A percentile compares a stretch with the other conserved stretches of the same genome.
Evolutionary conservation across 2,329 filamentous ascomycete genomes (phyloP).

Genomic region (Paecilomyces sp.): DNA sequence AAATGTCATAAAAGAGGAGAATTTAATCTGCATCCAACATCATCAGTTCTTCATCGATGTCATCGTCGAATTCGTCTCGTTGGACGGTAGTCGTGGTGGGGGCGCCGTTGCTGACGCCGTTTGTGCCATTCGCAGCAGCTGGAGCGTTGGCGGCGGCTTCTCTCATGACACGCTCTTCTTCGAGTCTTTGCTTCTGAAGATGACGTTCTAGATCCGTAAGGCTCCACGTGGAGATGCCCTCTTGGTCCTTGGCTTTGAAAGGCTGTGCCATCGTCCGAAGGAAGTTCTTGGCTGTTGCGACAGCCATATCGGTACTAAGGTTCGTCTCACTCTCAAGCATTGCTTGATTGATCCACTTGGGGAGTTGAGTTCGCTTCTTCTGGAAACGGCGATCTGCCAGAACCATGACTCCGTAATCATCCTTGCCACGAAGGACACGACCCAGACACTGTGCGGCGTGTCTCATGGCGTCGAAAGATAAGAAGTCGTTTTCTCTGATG

Average conservation of each 20-base stretch:
- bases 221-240: slow-evolving; percentile 91
- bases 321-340: slow-evolving; percentile 80
- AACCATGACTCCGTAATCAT: slow-evolving; percentile 99
- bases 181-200: slow-evolving; percentile 60
- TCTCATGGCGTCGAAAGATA: slow-evolving; percentile 99
- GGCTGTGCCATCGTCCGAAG: slow-evolving; percentile 87
- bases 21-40: slow-evolving; percentile 25
- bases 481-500: slow-evolving; percentile 93
- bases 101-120: slow-evolving; percentile 15
- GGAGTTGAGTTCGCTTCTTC: slow-evolving; percentile 82
- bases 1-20: neutral
- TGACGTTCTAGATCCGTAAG: slow-evolving; percentile 69
- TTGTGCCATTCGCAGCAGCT: slow-evolving; percentile 7
- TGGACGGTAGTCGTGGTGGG: slow-evolving; percentile 9
- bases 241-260: slow-evolving; percentile 73
- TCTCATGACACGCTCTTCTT: slow-evolving; percentile 60
- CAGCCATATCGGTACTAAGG: slow-evolving; percentile 90
- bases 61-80: slow-evolving; percentile 37
- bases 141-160: slow-evolving; percentile 29
- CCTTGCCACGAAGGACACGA: slow-evolving; percentile 89
- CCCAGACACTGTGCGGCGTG: slow-evolving; percentile 95
- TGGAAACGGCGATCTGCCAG: slow-evolving; percentile 88
- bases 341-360: slow-evolving; percentile 93
- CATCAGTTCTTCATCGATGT: slow-evolving; percentile 37
- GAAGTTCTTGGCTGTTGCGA: slow-evolving; percentile 82